Conservation (phyloP, 208 protist species). For the Trichomonas gallinae region DNA sequence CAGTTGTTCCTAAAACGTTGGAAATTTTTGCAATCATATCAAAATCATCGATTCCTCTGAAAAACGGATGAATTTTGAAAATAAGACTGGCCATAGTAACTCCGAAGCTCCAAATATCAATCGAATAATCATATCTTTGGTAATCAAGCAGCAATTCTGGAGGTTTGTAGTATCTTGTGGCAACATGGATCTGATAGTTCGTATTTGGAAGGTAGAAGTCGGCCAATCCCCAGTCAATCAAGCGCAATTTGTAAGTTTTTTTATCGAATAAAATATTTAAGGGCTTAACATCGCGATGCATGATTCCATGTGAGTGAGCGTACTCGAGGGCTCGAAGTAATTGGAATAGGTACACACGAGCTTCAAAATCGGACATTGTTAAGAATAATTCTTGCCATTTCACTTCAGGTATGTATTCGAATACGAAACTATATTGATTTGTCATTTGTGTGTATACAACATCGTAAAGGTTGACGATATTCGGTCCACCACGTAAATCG, state of each 20-base stretch:
- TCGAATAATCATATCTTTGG: constrained; percentile 32
- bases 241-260: not conserved
- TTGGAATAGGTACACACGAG: not conserved
- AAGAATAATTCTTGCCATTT: not conserved
- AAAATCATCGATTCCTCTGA: constrained; percentile 31
- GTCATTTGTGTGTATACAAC: not conserved
- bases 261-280: not conserved
- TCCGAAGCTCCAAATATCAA: constrained; percentile 36
- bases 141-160: constrained; percentile 32
- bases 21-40: constrained; percentile 1
- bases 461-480: not conserved
- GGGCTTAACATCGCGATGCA: constrained; percentile 18
- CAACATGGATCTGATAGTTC: constrained; percentile 34
- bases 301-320: not conserved
- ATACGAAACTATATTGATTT: not conserved
- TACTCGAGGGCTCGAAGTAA: not conserved
- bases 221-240: constrained; percentile 35
- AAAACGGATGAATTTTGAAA: constrained; percentile 36
- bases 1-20: not conserved
- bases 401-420: not conserved
- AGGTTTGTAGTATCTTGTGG: constrained; percentile 29
- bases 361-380: not conserved
- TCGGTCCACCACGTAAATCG: not conserved
- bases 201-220: constrained; percentile 31
- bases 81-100: constrained; percentile 27